Percentiles rank a stretch among this genome's conserved stretches.
Conservation (phyloP, 495 filamentous ascomycete genomes). For the Clavariopsis aquatica region DNA sequence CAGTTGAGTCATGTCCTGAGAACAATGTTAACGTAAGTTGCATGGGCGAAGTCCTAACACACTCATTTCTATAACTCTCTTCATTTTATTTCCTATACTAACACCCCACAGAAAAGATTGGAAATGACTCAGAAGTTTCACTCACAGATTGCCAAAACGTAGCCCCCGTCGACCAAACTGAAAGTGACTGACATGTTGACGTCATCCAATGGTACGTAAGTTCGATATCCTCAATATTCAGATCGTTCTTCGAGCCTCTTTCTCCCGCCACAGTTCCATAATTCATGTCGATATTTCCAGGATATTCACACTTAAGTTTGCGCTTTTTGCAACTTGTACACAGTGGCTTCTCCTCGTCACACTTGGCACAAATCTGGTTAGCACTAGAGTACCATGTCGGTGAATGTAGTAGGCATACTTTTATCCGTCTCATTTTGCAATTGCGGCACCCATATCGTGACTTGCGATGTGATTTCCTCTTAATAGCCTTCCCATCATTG, state of each 20-base stretch:
- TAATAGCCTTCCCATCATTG: slow-evolving; percentile 2
- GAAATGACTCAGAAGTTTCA: too few species aligned
- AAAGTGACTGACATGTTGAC: slow-evolving; percentile 13
- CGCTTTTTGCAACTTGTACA: slow-evolving; percentile 14
- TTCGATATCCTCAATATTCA: slow-evolving; percentile 9
- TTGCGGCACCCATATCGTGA: slow-evolving; percentile 9
- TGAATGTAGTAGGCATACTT: slow-evolving; percentile 1
- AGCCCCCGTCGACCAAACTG: slow-evolving; percentile 1
- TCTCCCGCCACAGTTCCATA: too few species aligned
- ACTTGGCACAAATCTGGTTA: slow-evolving; percentile 3
- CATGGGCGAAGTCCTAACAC: too few species aligned
- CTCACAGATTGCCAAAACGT: slow-evolving; percentile 4
- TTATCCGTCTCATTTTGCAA: slow-evolving; percentile 16
- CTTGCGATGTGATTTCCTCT: slow-evolving; percentile 14
- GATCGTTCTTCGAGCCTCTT: neutral
- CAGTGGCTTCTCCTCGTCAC: slow-evolving; percentile 12
- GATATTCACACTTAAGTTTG: slow-evolving; percentile 11
- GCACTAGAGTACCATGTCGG: too few species aligned
- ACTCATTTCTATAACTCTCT: too few species aligned
- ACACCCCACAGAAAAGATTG: too few species aligned
- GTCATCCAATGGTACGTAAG: slow-evolving; percentile 18
- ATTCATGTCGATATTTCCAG: neutral
- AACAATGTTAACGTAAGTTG: too few species aligned
- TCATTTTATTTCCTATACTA: too few species aligned
- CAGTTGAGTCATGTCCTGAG: neutral